Base-by-base conservation (phyloP, 78 protist species). In the Bodo saltans region DNA sequence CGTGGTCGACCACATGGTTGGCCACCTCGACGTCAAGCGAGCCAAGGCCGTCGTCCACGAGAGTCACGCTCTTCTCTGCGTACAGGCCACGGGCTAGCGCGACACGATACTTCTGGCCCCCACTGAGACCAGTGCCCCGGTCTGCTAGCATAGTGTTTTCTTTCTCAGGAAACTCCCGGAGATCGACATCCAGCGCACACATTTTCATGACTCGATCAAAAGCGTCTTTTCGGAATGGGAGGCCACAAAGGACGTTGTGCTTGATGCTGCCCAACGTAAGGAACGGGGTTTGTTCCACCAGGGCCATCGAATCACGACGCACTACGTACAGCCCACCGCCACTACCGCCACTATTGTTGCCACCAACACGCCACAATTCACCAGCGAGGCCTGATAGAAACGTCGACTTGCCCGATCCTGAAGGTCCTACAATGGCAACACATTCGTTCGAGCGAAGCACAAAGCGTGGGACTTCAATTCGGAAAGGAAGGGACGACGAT, bases 211-310 rank as follows among this genome's bases (percentile, higher is more conserved):
- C 32, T 4, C 34, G n/a, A 23, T 75, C 52, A 69, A 47, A 72
- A 26, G 0, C 1, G 1, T 68, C 75, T 0, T 42, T 68, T 23
- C 79, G 41, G 70, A 47, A 74, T 23, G 72, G 69, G 12, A 33
- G 75, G 39, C 90, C 91, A n/a, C 88, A 87, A 42, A 78, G 0
- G 71, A 92, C 84, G 86, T 92, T 92, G 37, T 87, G 89, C 42
- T 40, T 0, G 29, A 88, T 30, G 12, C 90, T 85, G 28, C 74
- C 86, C 42, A 69, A 79, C n/a, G 28, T 0, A 68, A 93, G 84
- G 90, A 89, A 91, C 27, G 93, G 47, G 68, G 35, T 3, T 81
- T 97, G 98, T n/a, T n/a, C n/a, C n/a, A n/a, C n/a, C n/a, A n/a
- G n/a, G n/a, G n/a, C n/a, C n/a, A n/a, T n/a, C n/a, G n/a, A n/a